Evolutionary conservation across 1,139 yeast species (phyloP).

Genomic region (Taiozyma sp.): DNA sequence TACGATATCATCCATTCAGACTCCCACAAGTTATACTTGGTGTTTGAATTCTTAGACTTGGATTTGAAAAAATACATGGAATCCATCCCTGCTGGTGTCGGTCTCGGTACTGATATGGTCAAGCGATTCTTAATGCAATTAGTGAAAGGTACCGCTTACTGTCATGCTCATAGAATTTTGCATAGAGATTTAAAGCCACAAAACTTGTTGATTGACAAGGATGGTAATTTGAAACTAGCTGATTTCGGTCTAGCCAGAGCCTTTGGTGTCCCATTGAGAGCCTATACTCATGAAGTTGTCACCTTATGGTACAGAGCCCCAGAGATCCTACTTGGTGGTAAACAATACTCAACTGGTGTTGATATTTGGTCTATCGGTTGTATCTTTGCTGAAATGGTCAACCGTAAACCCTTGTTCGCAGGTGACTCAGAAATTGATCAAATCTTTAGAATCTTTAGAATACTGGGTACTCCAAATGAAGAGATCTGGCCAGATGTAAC

Average conservation of each 20-base stretch:
- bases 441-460: slow-evolving; percentile 88
- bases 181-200: slow-evolving; percentile 98
- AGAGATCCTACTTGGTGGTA: slow-evolving; percentile 91
- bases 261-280: slow-evolving; percentile 93
- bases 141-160: slow-evolving; percentile 88
- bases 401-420: slow-evolving; percentile 91
- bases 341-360: slow-evolving; percentile 96
- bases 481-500: slow-evolving; percentile 96
- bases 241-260: slow-evolving; percentile 98
- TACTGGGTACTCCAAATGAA: slow-evolving; percentile 93
- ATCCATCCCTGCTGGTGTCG: slow-evolving; percentile 85
- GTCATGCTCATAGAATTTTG: slow-evolving; percentile 91
- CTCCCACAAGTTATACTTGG: slow-evolving; percentile 87
- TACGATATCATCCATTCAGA: slow-evolving; percentile 97
- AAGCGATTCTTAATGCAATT: slow-evolving; percentile 92
- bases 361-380: slow-evolving; percentile 99
- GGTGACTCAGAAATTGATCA: slow-evolving; percentile 99
- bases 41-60: slow-evolving; percentile 88
- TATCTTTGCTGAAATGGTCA: slow-evolving; percentile 97
- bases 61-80: slow-evolving; percentile 98
- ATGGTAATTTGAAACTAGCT: slow-evolving; percentile 92
- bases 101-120: slow-evolving; percentile 85
- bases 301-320: slow-evolving; percentile 99
- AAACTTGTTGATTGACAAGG: slow-evolving; percentile 87
- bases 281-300: slow-evolving; percentile 96